Percentiles rank a stretch among this genome's conserved stretches.
Conservation (phyloP, 108 stramenopile genomes). For the Licmophora abbreviata region DNA sequence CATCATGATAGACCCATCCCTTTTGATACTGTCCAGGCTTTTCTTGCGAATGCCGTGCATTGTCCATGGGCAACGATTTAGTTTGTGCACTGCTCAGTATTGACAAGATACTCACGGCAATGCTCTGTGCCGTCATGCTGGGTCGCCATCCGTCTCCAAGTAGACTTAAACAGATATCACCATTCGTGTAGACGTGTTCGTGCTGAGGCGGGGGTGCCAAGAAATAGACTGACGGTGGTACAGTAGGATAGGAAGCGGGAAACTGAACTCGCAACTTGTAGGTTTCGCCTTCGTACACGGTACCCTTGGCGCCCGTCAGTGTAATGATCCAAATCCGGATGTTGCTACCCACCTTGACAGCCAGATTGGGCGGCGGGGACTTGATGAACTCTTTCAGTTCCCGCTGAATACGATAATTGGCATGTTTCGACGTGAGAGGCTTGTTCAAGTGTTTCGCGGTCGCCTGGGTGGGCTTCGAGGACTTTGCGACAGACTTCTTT, state of each 20-base stretch:
- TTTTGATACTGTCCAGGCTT: conserved; percentile 89
- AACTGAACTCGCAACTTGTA: conserved; percentile 84
- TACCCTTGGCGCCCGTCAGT: conserved; percentile 68
- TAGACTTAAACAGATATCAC: conserved; percentile 92
- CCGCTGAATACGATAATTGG: conserved; percentile 80
- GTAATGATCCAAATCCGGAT: conserved; percentile 90
- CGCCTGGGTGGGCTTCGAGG: conserved; percentile 26
- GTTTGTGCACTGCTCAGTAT: conserved; percentile 87
- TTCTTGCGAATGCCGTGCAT: conserved; percentile 77
- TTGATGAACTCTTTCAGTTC: conserved; percentile 80
- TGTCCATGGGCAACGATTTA: conserved; percentile 90
- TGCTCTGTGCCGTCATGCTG: conserved; percentile 89
- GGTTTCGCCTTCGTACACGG: conserved; percentile 89
- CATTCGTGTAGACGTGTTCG: conserved; percentile 97
- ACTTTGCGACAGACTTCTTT: conserved; percentile 8
- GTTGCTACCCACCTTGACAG: conserved; percentile 84
- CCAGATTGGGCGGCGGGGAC: conserved; percentile 74
- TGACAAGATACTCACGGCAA: conserved; percentile 84
- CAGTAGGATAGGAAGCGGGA: conserved; percentile 84
- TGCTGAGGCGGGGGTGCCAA: conserved; percentile 71
- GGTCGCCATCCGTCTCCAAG: conserved; percentile 95
- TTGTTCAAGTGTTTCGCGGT: conserved; percentile 50
- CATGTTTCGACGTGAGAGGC: conserved; percentile 52
- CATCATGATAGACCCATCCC: conserved; percentile 94
- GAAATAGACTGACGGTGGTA: conserved; percentile 92